Evolutionary conservation across 1,139 yeast genomes (phyloP), one percentile per base, ranked within the genome.

Genomic region (Candida glucosophila): DNA sequence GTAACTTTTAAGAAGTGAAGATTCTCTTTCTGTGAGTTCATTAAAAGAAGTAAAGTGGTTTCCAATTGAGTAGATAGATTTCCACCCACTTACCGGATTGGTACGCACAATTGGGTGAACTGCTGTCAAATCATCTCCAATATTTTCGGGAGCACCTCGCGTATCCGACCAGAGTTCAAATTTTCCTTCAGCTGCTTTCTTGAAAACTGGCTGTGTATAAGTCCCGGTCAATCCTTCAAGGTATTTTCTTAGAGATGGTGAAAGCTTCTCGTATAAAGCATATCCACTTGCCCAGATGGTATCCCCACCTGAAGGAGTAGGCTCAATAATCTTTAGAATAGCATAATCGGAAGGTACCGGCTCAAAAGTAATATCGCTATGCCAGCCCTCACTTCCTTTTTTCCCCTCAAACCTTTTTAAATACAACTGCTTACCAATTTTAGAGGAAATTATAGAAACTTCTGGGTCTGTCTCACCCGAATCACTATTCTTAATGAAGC

Each of bases 11-110:
- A 49, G 36, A 9, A 34, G 17, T 8, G 34, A 26, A 12, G 47
- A 39, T 29, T 49, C 53, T 6, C 30, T 47, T 16, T 39, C 39
- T 30, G 43, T 39, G 29, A 48, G 39, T 3, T 51, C 55, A 15
- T 47, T 52, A 12, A 27, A 17, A 14, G 27, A 24, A 12, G 29
- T 28, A 15, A 22, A 21, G 17, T 27, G 22, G 10, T 20, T 6
- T 5, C 22, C 28, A 29, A 48, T 49, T 22, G 51, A 38, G 26
- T 27, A 44, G 33, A 49, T 39, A 15, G 43, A 41, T 35, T 48
- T 49, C 52, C 52, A 47, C 5, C 54, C 54, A 8, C 55, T 49
- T 6, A 47, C 52, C 11, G 55, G 55, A 31, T 49, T 52, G 5
- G 54, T 49, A 28, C 54, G 41, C 25, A 49, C 39, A 22, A 49